Conservation (phyloP, 306 rosid species). For the Cicer yamashitae region DNA sequence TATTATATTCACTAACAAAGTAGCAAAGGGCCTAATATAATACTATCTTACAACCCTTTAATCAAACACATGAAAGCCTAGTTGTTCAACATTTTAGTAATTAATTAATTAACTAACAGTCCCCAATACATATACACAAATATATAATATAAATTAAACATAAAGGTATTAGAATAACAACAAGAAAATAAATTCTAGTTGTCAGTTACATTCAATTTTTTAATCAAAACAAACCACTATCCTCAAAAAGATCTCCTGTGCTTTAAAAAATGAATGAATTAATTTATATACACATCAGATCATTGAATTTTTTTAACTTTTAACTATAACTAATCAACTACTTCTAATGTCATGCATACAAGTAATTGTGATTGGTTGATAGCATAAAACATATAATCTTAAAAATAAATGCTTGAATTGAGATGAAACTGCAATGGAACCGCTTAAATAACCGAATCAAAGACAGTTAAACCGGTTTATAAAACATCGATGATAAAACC, state of each 20-base stretch:
- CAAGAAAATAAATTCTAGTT: not conserved
- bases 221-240: not conserved
- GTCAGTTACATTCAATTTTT: not conserved
- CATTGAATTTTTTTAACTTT: no score
- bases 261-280: not conserved
- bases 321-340: no score
- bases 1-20: conserved; percentile 19
- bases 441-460: no score
- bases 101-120: not conserved
- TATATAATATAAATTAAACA: conserved; percentile 1
- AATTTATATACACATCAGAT: not conserved
- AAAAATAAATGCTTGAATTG: no score
- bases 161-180: conserved; percentile 1
- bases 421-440: no score
- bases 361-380: no score
- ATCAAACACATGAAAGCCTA: conserved; percentile 54
- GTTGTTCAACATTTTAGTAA: conserved; percentile 14
- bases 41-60: conserved; percentile 37
- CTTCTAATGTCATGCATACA: no score
- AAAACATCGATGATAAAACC: not conserved
- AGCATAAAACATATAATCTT: no score
- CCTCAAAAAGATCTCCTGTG: not conserved
- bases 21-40: not conserved
- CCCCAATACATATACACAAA: not conserved
- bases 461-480: no score